Evolutionary conservation across 495 filamentous ascomycete species (phyloP).

Genomic region (Aspergillus homomorphus): DNA sequence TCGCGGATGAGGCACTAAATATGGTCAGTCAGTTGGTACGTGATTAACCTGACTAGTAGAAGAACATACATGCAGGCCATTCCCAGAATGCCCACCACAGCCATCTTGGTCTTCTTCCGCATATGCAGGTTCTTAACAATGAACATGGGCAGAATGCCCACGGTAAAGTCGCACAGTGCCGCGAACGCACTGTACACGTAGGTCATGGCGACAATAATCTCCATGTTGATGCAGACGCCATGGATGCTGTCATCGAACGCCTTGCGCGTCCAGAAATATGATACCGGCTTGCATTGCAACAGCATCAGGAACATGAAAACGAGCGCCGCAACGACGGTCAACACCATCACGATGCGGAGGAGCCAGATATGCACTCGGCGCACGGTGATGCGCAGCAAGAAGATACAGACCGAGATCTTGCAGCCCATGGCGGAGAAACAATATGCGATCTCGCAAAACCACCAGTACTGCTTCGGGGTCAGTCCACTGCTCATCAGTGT

Average conservation of each 20-base stretch:
- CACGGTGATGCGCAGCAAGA: conserved; percentile 46
- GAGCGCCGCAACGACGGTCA: conserved; percentile 34
- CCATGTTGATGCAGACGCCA: conserved; percentile 37
- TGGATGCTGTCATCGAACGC: conserved; percentile 27
- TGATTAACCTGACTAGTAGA: not conserved
- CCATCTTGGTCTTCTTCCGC: conserved; percentile 36
- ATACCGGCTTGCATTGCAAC: conserved; percentile 41
- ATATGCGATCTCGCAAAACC: conserved; percentile 43
- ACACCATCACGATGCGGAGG: conserved; percentile 36
- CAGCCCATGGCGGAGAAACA: conserved; percentile 40
- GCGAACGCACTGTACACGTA: conserved; percentile 43
- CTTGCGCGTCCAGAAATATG: conserved; percentile 38
- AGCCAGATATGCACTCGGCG: conserved; percentile 32
- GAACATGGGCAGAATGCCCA: conserved; percentile 40
- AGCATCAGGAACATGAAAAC: conserved; percentile 43
- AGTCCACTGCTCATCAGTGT: too few relatives aligned
- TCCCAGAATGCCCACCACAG: conserved; percentile 39
- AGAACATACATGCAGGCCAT: conserved; percentile 44
- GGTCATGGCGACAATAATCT: conserved; percentile 39
- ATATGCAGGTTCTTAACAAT: conserved; percentile 37
- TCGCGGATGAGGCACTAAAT: conserved; percentile 36
- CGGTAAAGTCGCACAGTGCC: conserved; percentile 40
- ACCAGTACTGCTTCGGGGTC: conserved; percentile 31
- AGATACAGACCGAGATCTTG: conserved; percentile 46
- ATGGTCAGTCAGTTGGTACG: not conserved